These are phyloP conservation scores for Vishniacozyma victoriae DNA, from an alignment of 768 basidiomycete species.

Conservation along the genomic window DNA sequence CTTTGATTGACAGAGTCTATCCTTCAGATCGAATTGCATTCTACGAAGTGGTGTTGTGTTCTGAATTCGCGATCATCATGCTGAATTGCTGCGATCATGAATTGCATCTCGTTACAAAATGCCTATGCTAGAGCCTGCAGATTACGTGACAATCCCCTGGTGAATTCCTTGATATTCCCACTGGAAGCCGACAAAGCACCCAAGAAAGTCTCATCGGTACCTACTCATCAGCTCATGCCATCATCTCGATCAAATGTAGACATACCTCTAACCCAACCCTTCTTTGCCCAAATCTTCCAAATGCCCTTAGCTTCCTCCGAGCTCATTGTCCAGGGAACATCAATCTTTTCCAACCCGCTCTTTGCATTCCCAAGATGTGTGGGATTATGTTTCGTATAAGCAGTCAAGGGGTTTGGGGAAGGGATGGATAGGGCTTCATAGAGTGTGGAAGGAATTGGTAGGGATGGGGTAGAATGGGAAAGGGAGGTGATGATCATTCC, in stretches of 20 bases:
- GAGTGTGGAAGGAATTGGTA: slow-evolving; percentile 60
- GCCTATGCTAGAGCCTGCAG: slow-evolving; percentile 13
- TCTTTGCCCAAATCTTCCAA: slow-evolving; percentile 66
- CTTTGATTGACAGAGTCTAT: too few relatives aligned
- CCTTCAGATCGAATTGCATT: too few relatives aligned
- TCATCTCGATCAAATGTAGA: slow-evolving; percentile 4
- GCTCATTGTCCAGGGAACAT: slow-evolving; percentile 58
- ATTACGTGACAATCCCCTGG: slow-evolving; percentile 40
- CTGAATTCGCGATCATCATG: too few relatives aligned
- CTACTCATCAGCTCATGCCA: not conserved
- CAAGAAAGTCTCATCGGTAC: slow-evolving; percentile 68
- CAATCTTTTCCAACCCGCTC: slow-evolving; percentile 54
- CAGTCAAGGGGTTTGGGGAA: slow-evolving; percentile 50
- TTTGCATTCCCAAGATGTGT: slow-evolving; percentile 54
- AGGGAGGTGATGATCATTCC: slow-evolving; percentile 71
- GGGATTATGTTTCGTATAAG: slow-evolving; percentile 57
- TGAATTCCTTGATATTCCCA: slow-evolving; percentile 75
- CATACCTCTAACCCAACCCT: slow-evolving; percentile 57
- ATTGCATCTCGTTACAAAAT: too few relatives aligned
- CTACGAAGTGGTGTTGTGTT: too few relatives aligned
- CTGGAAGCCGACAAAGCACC: slow-evolving; percentile 69
- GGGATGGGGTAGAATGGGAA: slow-evolving; percentile 58
- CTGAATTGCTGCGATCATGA: too few relatives aligned
- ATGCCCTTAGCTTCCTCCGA: slow-evolving; percentile 65
- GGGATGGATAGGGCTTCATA: slow-evolving; percentile 57